Base-by-base conservation (phyloP, 495 filamentous ascomycete species). In the Penicillium paxilli region DNA sequence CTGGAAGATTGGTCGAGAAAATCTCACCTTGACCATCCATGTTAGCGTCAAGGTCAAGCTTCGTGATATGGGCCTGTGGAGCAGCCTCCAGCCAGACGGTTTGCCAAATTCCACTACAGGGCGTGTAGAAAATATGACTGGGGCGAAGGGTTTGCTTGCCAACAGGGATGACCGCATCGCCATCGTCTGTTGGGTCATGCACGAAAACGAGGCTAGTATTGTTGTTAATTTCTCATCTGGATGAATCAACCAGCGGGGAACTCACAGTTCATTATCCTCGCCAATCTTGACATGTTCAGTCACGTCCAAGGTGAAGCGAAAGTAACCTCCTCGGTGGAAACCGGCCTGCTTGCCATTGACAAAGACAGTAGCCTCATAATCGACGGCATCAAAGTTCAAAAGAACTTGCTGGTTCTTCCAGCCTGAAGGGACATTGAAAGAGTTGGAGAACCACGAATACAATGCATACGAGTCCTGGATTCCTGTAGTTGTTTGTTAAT, bases 71-170 rank as follows among this genome's bases (percentile, higher is more conserved):
- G 47, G 78, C 75, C 1, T 66, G 51, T 0, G 84, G 83, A 0
- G 78, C 83, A 12, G 79, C 69, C 58, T 89, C 86, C 1, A 88
- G 68, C 85, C 85, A 89, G 1, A 88, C 84, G 20, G 70, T 79
- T 59, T 88, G 85, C 86, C 86, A 89, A 44, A 89, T 89, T 2
- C 85, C 86, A 30, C 78, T 80, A 65, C 85, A 88, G 10, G 86
- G 83, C 0, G 79, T 83, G 64, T 89, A 89, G 62, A 86, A 89
- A 45, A 89, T 88, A 56, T 88, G 85, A 5, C 77, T 80, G 2
- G 77, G 81, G 2, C 64, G 57, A 2, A 78, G 66, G 8, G 77
- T 82, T 61, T 87, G 86, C 66, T 89, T 89, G 44, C 85, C 85
- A 49, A 85, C 74, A 0, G 84, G 84, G 33, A 84, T 85, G n/a